Percentiles rank a stretch among this genome's conserved stretches.
Conservation (phyloP, 179 eudicot genomes). For the Beta macrorhiza region DNA sequence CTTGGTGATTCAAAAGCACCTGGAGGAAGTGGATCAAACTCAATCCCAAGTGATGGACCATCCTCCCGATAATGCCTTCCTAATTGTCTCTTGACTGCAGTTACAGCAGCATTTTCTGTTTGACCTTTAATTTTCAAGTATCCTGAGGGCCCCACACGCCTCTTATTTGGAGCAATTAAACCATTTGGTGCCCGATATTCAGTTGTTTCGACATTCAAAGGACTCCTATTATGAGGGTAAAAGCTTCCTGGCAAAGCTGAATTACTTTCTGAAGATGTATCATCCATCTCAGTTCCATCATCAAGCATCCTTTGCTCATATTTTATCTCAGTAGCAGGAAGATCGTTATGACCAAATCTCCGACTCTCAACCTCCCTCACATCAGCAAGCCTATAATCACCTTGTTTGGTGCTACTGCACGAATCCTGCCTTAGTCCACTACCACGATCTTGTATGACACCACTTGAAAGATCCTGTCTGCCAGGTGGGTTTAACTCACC, state of each 20-base stretch:
- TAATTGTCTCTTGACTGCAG: conserved; percentile 89
- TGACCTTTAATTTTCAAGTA: conserved; percentile 83
- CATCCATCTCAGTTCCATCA: conserved; percentile 46
- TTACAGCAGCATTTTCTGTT: conserved; percentile 76
- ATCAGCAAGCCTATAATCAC: conserved; percentile 55
- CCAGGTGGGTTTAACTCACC: conserved; percentile 52
- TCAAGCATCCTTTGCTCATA: conserved; percentile 47
- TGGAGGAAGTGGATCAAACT: conserved; percentile 92
- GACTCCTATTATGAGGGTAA: conserved; percentile 38
- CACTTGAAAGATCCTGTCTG: conserved; percentile 77
- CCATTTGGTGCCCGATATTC: conserved; percentile 45
- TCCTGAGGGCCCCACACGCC: conserved; percentile 73
- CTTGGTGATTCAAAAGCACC: conserved; percentile 77
- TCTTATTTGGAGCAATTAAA: conserved; percentile 39
- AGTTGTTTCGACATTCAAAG: conserved; percentile 35
- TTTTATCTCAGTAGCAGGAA: conserved; percentile 41
- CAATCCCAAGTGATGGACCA: conserved; percentile 90
- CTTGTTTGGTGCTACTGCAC: conserved; percentile 93
- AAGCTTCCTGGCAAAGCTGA: conserved; percentile 47
- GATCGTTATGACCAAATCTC: conserved; percentile 47
- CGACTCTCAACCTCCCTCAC: conserved; percentile 81
- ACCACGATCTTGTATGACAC: conserved; percentile 77
- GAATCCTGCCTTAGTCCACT: conserved; percentile 93
- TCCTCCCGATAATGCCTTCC: conserved; percentile 73
- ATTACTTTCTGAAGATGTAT: conserved; percentile 81